Conservation (phyloP, 805 yeast species). For the Myxozyma kluyveri region DNA sequence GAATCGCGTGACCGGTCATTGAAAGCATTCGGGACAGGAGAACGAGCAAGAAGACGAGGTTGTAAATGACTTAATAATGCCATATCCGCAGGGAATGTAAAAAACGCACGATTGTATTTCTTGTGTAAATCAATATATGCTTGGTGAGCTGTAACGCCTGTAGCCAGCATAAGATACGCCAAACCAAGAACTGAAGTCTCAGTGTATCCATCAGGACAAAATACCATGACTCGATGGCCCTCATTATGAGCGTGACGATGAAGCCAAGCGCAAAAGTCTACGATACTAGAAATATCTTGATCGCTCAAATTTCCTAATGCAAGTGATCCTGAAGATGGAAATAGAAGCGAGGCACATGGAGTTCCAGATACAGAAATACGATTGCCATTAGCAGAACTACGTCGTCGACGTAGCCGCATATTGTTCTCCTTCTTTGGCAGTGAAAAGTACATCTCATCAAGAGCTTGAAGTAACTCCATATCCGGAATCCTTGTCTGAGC, state of each 20-base stretch:
- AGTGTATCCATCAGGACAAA: conserved; percentile 89
- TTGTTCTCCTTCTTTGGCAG: neutral
- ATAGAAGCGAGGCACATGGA: conserved; percentile 39
- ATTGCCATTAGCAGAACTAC: no score
- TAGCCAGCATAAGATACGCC: conserved; percentile 67
- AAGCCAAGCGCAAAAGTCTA: conserved; percentile 67
- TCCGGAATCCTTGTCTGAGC: conserved; percentile 16
- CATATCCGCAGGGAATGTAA: conserved; percentile 75
- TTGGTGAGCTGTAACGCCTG: conserved; percentile 58
- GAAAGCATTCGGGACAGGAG: conserved; percentile 35
- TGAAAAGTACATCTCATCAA: neutral
- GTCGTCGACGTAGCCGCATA: neutral
- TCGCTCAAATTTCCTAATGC: conserved; percentile 69
- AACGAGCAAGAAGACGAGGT: conserved; percentile 54
- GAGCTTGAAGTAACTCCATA: neutral
- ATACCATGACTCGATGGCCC: conserved; percentile 48
- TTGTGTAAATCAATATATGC: conserved; percentile 65
- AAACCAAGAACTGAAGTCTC: conserved; percentile 77
- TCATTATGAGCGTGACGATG: conserved; percentile 38
- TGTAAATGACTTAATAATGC: conserved; percentile 63
- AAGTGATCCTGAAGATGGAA: conserved; percentile 83
- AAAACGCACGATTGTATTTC: conserved; percentile 72
- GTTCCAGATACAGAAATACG: no score
- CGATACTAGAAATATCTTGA: conserved; percentile 59
- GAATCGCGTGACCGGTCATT: conserved; percentile 1